phyloP scores from a whole-genome alignment of 73 alveolate genomes.

The Symbiodinium pilosum region DNA sequence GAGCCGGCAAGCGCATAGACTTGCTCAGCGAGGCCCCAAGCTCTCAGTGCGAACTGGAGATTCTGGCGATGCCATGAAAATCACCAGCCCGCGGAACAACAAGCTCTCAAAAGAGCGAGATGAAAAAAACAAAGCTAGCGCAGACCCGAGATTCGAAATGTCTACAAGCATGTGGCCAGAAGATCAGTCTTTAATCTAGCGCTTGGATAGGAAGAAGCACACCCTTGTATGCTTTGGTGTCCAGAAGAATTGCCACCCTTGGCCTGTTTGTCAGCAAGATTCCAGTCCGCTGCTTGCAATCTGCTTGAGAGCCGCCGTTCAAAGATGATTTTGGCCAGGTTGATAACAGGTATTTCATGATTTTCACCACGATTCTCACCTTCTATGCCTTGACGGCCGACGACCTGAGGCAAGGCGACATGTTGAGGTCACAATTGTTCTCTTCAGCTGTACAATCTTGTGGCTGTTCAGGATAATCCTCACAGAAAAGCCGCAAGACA shows the following conservation, averaged over 20 bases:
- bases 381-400: constrained; percentile 86
- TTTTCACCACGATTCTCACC: constrained; percentile 80
- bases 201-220: neutral
- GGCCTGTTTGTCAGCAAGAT: neutral
- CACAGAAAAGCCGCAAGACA: constrained; percentile 90
- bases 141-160: neutral
- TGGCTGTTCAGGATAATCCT: constrained; percentile 57
- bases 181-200: too few species aligned
- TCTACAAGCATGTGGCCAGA: neutral
- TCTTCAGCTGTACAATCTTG: neutral
- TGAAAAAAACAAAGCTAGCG: neutral
- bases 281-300: neutral
- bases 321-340: constrained; percentile 42
- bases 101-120: neutral
- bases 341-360: constrained; percentile 87
- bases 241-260: neutral
- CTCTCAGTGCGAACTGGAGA: constrained; percentile 20
- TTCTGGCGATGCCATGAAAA: neutral
- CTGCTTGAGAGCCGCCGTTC: neutral
- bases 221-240: constrained; percentile 10
- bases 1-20: neutral
- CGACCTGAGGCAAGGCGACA: constrained; percentile 32
- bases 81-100: neutral
- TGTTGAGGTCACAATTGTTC: neutral
- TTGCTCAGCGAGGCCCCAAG: neutral